A percentile compares a stretch with the other conserved stretches of the same genome.
phyloP scores from a whole-genome alignment of 2,329 filamentous ascomycete genomes.

The Xylaria hypoxylon region DNA sequence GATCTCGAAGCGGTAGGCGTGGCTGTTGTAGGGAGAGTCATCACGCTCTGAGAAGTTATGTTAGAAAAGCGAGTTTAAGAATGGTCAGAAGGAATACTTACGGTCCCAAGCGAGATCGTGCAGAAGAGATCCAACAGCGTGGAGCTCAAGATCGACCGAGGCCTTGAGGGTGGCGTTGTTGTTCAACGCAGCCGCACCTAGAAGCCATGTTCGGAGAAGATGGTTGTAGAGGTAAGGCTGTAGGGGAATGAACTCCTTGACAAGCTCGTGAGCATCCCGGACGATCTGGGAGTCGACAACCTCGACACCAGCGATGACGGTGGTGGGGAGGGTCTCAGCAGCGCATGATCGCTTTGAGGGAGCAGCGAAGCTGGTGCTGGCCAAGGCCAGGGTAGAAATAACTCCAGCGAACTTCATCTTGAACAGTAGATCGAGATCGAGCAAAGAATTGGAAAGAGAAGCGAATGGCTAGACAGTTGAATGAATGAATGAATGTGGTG shows the following conservation, averaged over 20 bases:
- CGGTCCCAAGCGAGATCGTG: constrained; percentile 42
- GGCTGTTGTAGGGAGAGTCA: constrained; percentile 35
- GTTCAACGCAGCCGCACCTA: constrained; percentile 40
- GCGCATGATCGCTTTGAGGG: constrained; percentile 20
- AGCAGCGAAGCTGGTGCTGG: constrained; percentile 29
- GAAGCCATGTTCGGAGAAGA: constrained; percentile 40
- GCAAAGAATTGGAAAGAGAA: constrained; percentile 16
- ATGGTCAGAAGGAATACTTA: constrained; percentile 14
- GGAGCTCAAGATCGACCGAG: constrained; percentile 38
- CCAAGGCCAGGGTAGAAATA: constrained; percentile 32
- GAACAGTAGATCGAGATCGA: constrained; percentile 13
- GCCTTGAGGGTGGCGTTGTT: constrained; percentile 42
- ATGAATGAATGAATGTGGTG: constrained; percentile 32
- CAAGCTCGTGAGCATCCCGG: constrained; percentile 34
- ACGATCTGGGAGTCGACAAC: constrained; percentile 40
- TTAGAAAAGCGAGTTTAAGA: neutral
- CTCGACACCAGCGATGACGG: constrained; percentile 40
- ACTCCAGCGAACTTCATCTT: constrained; percentile 40
- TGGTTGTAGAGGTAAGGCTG: constrained; percentile 43
- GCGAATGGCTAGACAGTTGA: constrained; percentile 3
- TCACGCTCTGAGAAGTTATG: constrained; percentile 26
- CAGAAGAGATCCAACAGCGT: constrained; percentile 38
- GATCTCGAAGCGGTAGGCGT: constrained; percentile 39
- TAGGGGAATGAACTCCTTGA: constrained; percentile 35
- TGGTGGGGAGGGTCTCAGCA: constrained; percentile 35